A percentile compares a stretch with the other conserved stretches of the same genome.
These are phyloP conservation scores for Solanum corneliomulleri DNA, from an alignment of 257 asterid species.

Conservation along the genomic window DNA sequence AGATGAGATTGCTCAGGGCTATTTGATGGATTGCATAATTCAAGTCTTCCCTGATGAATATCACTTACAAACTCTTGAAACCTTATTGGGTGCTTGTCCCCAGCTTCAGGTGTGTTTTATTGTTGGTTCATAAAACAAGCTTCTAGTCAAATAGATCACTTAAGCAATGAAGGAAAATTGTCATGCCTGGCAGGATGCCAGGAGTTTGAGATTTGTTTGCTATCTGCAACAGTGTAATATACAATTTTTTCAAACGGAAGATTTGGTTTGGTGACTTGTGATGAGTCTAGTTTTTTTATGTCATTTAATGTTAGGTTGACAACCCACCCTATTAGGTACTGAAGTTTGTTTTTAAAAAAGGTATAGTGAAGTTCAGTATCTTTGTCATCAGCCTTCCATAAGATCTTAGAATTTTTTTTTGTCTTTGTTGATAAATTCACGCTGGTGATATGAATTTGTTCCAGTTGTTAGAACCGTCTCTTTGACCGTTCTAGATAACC, in stretches of 20 bases:
- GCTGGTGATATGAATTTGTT: neutral
- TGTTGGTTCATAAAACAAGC: neutral
- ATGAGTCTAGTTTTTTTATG: neutral
- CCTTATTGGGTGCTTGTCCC: slow-evolving; percentile 88
- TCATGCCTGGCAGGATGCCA: neutral
- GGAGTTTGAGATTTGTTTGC: neutral
- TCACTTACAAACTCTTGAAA: slow-evolving; percentile 96
- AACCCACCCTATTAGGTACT: neutral
- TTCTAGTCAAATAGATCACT: neutral
- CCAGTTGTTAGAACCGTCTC: neutral
- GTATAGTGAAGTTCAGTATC: neutral
- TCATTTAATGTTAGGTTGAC: neutral
- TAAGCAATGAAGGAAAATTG: neutral
- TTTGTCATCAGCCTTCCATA: neutral
- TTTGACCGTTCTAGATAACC: neutral
- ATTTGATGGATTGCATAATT: slow-evolving; percentile 97
- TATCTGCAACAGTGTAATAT: neutral
- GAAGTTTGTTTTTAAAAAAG: neutral
- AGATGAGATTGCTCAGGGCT: slow-evolving; percentile 92
- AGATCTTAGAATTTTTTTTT: neutral
- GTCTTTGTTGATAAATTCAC: neutral
- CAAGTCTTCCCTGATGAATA: slow-evolving; percentile 99
- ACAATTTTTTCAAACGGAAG: neutral
- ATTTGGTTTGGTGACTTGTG: neutral
- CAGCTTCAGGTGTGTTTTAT: slow-evolving; percentile 74